Percentiles rank a stretch among this genome's conserved stretches.
Conservation (phyloP, 495 filamentous ascomycete genomes). For the Xylaria flabelliformis region DNA sequence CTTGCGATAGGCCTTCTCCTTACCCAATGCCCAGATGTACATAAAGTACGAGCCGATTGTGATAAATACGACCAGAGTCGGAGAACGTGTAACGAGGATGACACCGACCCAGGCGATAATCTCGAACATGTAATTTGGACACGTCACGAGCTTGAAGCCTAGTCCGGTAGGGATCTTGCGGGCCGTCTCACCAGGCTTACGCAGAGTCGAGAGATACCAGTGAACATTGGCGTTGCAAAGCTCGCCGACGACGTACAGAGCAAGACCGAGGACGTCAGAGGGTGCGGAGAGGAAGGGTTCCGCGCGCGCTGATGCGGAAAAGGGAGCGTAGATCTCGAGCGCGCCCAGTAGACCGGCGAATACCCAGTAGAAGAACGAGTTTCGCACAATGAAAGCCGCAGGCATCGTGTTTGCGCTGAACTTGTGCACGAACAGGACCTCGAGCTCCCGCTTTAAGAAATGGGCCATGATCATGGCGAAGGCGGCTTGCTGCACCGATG, state of each 20-base stretch:
- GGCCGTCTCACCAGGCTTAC: constrained; percentile 80
- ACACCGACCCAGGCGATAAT: constrained; percentile 83
- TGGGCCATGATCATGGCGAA: constrained; percentile 76
- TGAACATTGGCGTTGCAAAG: constrained; percentile 80
- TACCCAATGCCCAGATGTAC: constrained; percentile 86
- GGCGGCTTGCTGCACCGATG: constrained; percentile 71
- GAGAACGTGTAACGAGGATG: constrained; percentile 75
- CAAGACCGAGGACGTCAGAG: constrained; percentile 68
- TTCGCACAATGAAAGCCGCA: constrained; percentile 84
- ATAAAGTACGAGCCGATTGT: constrained; percentile 73
- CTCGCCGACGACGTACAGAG: constrained; percentile 77
- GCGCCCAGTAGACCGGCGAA: constrained; percentile 82
- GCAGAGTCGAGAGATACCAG: constrained; percentile 73
- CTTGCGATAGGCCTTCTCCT: constrained; percentile 86
- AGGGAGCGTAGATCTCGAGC: constrained; percentile 82
- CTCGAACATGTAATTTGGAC: constrained; percentile 98
- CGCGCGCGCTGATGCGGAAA: constrained; percentile 57
- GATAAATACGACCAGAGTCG: constrained; percentile 75
- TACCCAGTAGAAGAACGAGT: constrained; percentile 89
- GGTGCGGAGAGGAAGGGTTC: constrained; percentile 38
- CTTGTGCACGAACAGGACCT: constrained; percentile 93
- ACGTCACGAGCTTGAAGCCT: constrained; percentile 87
- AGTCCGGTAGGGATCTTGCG: constrained; percentile 85
- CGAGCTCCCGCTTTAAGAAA: constrained; percentile 94
- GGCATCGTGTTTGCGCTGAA: constrained; percentile 96